Evolutionary conservation across 805 yeast genomes (phyloP), one percentile per base, ranked within the genome.

Genomic region (Lipomyces sp.): DNA sequence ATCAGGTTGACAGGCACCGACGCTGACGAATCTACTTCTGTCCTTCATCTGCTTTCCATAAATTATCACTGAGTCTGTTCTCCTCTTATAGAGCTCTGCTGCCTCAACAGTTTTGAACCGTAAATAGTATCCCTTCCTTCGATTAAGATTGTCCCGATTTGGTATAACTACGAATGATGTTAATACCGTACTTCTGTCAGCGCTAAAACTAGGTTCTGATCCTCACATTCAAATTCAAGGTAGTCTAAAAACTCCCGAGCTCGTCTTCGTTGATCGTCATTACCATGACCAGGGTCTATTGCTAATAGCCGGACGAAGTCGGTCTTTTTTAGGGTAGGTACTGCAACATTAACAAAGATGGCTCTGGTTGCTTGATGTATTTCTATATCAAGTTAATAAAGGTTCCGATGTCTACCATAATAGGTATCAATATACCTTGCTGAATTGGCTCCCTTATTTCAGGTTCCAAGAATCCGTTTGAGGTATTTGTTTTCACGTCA

Each of bases 231-330:
- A n/a, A 42, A 42, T 18, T 42, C 48, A 42, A 42, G 18, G 29
- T 42, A 42, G 24, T 42, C 48, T 42, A 42, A 42, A 42, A 42
- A 42, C 24, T 42, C 48, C 48, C 48, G 48, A 42, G 48, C 48
- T n/a, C 48, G 48, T 24, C 7, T 42, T 42, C 48, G 48, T 24
- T 42, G n/a, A 42, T 42, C 18, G 7, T 42, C 24, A 1, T 6
- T 42, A 42, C 48, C 48, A 15, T 24, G n/a, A 7, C 48, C 48
- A 3, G 48, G 24, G 48, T 42, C 48, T 15, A 42, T 42, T 15
- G 24, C 48, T n/a, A 42, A 11, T 42, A 42, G 29, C 48, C 48
- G 48, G 18, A 42, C 48, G 6, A 42, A 42, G 48, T 42, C 48
- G 24, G 24, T 42, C 48, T 42, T 42, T 15, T n/a, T 18, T 42